A percentile compares a stretch with the other conserved stretches of the same genome.
Conservation (phyloP, 345 rosid species). For the Xanthoceras sorbifolium region DNA sequence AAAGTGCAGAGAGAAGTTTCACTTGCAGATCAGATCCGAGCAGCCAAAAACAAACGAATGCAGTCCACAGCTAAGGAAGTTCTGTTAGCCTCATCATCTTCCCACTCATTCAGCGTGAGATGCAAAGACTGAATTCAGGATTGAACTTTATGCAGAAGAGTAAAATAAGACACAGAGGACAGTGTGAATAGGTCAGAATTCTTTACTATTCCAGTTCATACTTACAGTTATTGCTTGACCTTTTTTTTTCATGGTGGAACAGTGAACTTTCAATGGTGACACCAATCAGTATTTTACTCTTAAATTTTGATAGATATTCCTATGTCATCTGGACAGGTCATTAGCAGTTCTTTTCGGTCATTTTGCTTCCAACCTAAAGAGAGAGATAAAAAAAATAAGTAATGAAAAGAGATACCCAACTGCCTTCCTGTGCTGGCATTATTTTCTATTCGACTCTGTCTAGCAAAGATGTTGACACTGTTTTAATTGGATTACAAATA, state of each 20-base stretch:
- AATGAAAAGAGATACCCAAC: not conserved
- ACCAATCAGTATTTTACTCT: not conserved
- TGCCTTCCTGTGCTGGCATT: not conserved
- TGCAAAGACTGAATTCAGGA: conserved; percentile 1
- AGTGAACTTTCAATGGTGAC: not conserved
- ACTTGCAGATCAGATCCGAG: conserved; percentile 84
- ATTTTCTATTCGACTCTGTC: not conserved
- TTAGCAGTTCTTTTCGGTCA: not conserved
- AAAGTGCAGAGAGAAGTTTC: conserved; percentile 52
- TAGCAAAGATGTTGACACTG: not conserved
- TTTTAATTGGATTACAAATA: not conserved
- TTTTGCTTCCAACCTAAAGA: not conserved
- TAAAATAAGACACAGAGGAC: not conserved
- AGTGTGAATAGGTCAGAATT: not conserved
- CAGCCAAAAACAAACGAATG: conserved; percentile 58
- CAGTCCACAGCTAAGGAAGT: conserved; percentile 23
- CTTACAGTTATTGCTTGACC: not conserved
- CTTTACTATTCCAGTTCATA: not conserved
- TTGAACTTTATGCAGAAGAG: not conserved
- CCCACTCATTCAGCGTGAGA: conserved; percentile 17
- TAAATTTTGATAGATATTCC: not conserved
- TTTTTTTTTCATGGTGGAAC: not conserved
- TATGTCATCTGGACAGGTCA: not conserved
- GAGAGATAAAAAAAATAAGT: not conserved
- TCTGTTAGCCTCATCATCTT: conserved; percentile 25